Conservation (phyloP, 768 basidiomycete species). For the Pholiota microspora region DNA sequence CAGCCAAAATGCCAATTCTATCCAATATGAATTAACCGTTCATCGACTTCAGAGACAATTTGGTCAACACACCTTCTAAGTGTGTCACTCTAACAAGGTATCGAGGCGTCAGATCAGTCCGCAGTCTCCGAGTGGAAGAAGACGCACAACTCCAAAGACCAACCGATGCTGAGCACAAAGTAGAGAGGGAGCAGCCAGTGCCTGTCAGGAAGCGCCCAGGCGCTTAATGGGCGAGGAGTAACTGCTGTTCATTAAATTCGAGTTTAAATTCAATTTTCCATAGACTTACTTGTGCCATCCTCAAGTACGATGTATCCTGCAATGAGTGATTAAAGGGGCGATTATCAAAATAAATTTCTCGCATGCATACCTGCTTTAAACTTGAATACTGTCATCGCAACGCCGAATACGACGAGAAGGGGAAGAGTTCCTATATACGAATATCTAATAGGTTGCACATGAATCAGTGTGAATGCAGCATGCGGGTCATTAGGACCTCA, state of each 20-base stretch:
- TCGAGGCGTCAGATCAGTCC: not conserved
- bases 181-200: conserved; percentile 67
- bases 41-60: not conserved
- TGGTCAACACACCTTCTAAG: conserved; percentile 58
- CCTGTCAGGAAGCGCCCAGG: conserved; percentile 45
- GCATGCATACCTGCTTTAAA: conserved; percentile 63
- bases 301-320: conserved; percentile 39
- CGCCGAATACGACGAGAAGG: conserved; percentile 60
- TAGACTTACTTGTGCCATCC: conserved; percentile 31
- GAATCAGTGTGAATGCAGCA: conserved; percentile 16
- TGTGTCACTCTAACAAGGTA: conserved; percentile 61
- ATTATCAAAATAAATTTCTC: not conserved
- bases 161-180: conserved; percentile 68
- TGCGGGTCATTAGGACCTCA: conserved; percentile 8
- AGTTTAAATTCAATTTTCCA: not conserved
- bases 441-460: conserved; percentile 45
- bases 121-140: not conserved
- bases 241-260: conserved; percentile 32
- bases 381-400: conserved; percentile 63
- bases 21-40: not conserved
- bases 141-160: conserved; percentile 76
- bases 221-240: conserved; percentile 51
- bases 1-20: conserved; percentile 81
- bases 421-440: conserved; percentile 75
- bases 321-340: not conserved